These are phyloP conservation scores for Aegilops speltoides DNA, from an alignment of 176 grass and related monocot species.

Conservation along the genomic window DNA sequence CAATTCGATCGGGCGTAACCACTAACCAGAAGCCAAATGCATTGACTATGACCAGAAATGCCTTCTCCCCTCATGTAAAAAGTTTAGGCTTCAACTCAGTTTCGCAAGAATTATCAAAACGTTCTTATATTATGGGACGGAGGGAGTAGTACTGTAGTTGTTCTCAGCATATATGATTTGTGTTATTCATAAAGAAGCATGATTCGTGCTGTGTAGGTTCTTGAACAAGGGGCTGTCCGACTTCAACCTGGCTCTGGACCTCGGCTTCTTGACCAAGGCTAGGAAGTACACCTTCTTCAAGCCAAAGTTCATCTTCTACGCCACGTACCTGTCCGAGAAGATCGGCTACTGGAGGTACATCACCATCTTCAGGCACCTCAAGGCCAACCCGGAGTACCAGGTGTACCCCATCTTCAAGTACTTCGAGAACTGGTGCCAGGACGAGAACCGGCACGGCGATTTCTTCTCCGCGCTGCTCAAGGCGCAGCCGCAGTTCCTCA, in stretches of 20 bases:
- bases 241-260: slow-evolving; percentile 93
- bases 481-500: slow-evolving; percentile 94
- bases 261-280: slow-evolving; percentile 96
- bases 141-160: neutral
- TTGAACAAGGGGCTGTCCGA: slow-evolving; percentile 97
- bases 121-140: no score
- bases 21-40: neutral
- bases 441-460: slow-evolving; percentile 91
- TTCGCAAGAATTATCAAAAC: neutral
- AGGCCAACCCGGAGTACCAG: slow-evolving; percentile 84
- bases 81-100: neutral
- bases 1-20: neutral
- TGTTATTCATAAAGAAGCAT: neutral
- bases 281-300: slow-evolving; percentile 99
- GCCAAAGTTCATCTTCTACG: slow-evolving; percentile 98
- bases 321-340: slow-evolving; percentile 94
- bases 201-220: slow-evolving; percentile 52
- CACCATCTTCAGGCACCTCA: slow-evolving; percentile 93
- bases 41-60: neutral
- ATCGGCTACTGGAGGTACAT: slow-evolving; percentile 99
- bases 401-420: slow-evolving; percentile 98
- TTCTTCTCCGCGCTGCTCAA: slow-evolving; percentile 94
- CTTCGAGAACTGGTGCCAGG: slow-evolving; percentile 99
- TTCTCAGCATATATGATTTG: neutral
- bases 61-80: neutral